Base-by-base conservation (phyloP, 805 yeast species). In the Candida mattraensis region DNA sequence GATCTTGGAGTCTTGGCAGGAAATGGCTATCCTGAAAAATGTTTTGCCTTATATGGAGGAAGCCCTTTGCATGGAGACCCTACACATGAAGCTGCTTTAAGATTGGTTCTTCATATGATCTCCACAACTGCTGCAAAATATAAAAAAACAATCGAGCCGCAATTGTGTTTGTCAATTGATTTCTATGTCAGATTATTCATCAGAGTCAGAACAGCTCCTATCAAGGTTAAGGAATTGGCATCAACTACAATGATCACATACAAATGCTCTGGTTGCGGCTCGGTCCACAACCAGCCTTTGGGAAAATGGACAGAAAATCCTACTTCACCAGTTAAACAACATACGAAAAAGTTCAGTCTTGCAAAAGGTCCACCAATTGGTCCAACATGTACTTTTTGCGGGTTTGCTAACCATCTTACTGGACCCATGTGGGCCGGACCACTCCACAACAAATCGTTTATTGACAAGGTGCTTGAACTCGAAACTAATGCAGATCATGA, bases 341-440 rank as follows among this genome's bases (percentile, higher is more conserved):
- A 70, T 26, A 65, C 60, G 16, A 50, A 49, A 32, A 56, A 66
- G 48, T 85, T 66, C 56, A 80, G 83, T 18, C 71, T 79, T 24
- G 78, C 87, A 1, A 76, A 71, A 44, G 85, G 84, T 3, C 81
- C 82, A 0, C 72, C 79, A 3, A 71, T 80, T 2, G 76, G 80
- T 8, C 61, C 72, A 7, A 55, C 67, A 26, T 93, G 99, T 63
- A 54, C 69, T 18, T 80, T 70, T 58, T 93, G 99, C 64, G 80
- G 74, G 1, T 71, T 67, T 40, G 71, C 76, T 2, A 76, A 76
- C 58, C 95, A 86, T 56, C 57, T 93, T 22, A 88, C 91, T 6
- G 99, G 99, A 4, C 99, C 99, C 42, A 85, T 93, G 96, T 93
- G 95, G 85, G 88, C 80, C 8, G 95, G 88, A 0, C 67, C 72